These are phyloP conservation scores for Candida namnaoensis DNA, from an alignment of 805 yeast genomes.

Conservation along the genomic window DNA sequence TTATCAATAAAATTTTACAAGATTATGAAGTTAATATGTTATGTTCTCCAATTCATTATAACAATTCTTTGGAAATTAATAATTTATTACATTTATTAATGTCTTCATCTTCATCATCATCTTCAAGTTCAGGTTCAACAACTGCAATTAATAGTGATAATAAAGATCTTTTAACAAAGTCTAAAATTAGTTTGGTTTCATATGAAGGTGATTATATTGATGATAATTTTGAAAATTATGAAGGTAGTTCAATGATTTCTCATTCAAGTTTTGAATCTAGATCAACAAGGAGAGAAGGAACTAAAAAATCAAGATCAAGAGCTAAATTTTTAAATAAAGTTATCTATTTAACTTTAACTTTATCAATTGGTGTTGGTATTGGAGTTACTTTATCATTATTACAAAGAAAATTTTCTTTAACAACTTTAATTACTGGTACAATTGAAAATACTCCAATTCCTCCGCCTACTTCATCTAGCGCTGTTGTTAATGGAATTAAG, in stretches of 20 bases:
- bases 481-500: too few relatives aligned
- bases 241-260: too few relatives aligned
- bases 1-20: conserved; percentile 11
- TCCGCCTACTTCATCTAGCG: too few relatives aligned
- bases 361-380: conserved; percentile 16
- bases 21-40: conserved; percentile 10
- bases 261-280: too few relatives aligned
- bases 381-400: conserved; percentile 8
- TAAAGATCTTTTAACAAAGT: neutral
- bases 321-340: conserved; percentile 2
- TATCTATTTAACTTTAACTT: conserved; percentile 8
- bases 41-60: conserved; percentile 16
- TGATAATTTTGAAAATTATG: too few relatives aligned
- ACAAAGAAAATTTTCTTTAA: neutral
- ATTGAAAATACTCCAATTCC: too few relatives aligned
- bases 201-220: too few relatives aligned
- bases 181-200: neutral
- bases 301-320: conserved; percentile 9
- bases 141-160: neutral
- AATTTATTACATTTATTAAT: conserved; percentile 11
- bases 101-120: conserved; percentile 2
- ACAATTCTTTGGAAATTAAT: conserved; percentile 10
- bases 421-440: too few relatives aligned
- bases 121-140: too few relatives aligned
- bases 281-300: neutral